Percentiles rank a stretch among this genome's conserved stretches.
Conservation (phyloP, 495 filamentous ascomycete genomes). For the Staphylotrichum longicolle region DNA sequence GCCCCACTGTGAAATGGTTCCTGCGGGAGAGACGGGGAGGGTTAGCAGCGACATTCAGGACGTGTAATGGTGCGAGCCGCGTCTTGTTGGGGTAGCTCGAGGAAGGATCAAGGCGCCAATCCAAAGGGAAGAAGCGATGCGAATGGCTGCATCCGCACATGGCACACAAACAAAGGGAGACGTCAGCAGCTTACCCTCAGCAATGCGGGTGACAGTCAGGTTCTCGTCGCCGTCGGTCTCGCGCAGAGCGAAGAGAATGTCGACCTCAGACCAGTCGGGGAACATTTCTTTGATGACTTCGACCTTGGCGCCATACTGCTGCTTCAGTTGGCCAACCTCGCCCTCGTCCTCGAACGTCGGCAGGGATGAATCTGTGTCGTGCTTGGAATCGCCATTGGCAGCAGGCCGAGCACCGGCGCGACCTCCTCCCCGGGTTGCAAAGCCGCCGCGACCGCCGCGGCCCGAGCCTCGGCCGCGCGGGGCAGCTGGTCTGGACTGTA, state of each 20-base stretch:
- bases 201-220: constrained; percentile 81
- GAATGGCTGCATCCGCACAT: constrained; percentile 1
- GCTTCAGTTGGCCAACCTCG: constrained; percentile 88
- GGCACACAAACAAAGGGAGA: constrained; percentile 13
- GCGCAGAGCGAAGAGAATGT: constrained; percentile 84
- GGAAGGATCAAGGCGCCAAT: too few species aligned
- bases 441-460: constrained; percentile 71
- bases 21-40: constrained; percentile 44
- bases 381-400: constrained; percentile 50
- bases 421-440: constrained; percentile 69
- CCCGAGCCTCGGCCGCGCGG: constrained; percentile 46
- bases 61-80: too few species aligned
- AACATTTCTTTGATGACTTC: constrained; percentile 83
- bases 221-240: constrained; percentile 89
- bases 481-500: constrained; percentile 70
- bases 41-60: constrained; percentile 1
- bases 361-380: constrained; percentile 53
- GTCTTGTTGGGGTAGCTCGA: too few species aligned
- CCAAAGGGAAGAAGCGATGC: too few species aligned
- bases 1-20: constrained; percentile 87
- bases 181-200: constrained; percentile 64
- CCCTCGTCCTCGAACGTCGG: constrained; percentile 73
- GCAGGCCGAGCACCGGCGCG: constrained; percentile 51
- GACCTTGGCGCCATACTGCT: constrained; percentile 73
- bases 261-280: constrained; percentile 86